Conservation (phyloP, 2,329 filamentous ascomycete genomes). For the Gremmenia infestans region DNA sequence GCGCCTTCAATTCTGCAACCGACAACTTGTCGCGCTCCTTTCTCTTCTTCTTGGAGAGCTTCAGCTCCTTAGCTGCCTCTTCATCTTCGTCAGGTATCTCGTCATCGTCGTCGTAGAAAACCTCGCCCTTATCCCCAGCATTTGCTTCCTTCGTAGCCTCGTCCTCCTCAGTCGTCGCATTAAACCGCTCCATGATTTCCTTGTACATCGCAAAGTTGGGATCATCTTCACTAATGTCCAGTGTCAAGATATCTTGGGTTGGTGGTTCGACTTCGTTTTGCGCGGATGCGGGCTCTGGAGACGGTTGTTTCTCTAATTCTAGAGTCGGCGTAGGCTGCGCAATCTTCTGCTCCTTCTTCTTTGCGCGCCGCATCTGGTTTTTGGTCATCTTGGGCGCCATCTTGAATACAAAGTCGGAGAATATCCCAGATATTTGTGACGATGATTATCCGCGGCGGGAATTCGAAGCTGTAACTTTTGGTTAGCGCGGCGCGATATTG, state of each 20-base stretch:
- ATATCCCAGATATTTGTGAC: too few species aligned
- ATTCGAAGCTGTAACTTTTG: too few species aligned
- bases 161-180: slow-evolving; percentile 58
- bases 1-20: slow-evolving; percentile 88
- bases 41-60: slow-evolving; percentile 89
- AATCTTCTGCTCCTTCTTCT: slow-evolving; percentile 87
- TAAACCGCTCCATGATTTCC: slow-evolving; percentile 76
- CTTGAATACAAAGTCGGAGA: slow-evolving; percentile 28
- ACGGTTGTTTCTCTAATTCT: slow-evolving; percentile 26
- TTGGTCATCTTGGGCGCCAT: slow-evolving; percentile 80
- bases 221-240: slow-evolving; percentile 59
- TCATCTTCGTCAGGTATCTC: slow-evolving; percentile 84
- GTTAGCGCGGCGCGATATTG: too few species aligned
- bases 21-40: slow-evolving; percentile 90
- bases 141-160: slow-evolving; percentile 59
- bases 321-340: slow-evolving; percentile 31
- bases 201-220: slow-evolving; percentile 81
- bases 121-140: slow-evolving; percentile 72
- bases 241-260: slow-evolving; percentile 2
- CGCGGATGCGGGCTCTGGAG: slow-evolving; percentile 15
- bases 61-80: slow-evolving; percentile 56
- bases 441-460: too few species aligned
- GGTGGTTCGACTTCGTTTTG: not conserved
- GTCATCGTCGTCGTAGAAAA: slow-evolving; percentile 78
- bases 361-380: slow-evolving; percentile 87